Evolutionary conservation across 768 basidiomycete species (phyloP).

Genomic region (Suillus plorans): DNA sequence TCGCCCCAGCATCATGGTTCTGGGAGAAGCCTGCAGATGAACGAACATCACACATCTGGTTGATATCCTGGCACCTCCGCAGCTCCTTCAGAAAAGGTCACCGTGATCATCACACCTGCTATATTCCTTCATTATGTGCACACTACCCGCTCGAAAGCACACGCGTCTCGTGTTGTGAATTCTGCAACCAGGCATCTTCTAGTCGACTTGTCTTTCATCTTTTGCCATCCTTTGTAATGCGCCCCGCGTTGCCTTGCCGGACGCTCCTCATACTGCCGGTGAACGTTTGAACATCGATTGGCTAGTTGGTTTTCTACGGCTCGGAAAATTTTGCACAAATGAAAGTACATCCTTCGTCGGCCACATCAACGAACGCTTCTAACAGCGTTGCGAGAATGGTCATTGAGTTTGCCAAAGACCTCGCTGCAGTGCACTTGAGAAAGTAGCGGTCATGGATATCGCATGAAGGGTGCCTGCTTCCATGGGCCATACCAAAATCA

Average conservation of each 20-base stretch:
- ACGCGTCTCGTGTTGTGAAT: background rate
- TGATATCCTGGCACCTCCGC: constrained; percentile 54
- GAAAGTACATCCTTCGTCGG: background rate
- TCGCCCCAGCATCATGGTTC: constrained; percentile 25
- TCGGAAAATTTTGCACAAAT: background rate
- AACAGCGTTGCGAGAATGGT: constrained; percentile 37
- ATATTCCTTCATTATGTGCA: background rate
- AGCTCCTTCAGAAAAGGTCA: constrained; percentile 27
- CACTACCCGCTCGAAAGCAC: background rate
- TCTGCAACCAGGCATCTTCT: background rate
- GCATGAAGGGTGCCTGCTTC: constrained; percentile 27
- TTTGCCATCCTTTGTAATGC: background rate
- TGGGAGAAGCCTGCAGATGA: constrained; percentile 34
- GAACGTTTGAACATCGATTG: background rate
- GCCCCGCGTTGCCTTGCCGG: background rate
- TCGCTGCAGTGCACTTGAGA: constrained; percentile 34
- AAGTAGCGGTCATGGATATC: constrained; percentile 40
- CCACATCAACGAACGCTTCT: constrained; percentile 36
- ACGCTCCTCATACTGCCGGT: background rate
- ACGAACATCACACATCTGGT: constrained; percentile 56
- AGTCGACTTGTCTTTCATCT: background rate
- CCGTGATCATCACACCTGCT: background rate
- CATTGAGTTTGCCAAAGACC: constrained; percentile 36
- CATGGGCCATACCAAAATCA: constrained; percentile 42
- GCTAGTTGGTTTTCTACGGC: background rate